A percentile compares a stretch with the other conserved stretches of the same genome.
Conservation (phyloP, 208 protist genomes). For the Leptomonas pyrrhocoris region DNA sequence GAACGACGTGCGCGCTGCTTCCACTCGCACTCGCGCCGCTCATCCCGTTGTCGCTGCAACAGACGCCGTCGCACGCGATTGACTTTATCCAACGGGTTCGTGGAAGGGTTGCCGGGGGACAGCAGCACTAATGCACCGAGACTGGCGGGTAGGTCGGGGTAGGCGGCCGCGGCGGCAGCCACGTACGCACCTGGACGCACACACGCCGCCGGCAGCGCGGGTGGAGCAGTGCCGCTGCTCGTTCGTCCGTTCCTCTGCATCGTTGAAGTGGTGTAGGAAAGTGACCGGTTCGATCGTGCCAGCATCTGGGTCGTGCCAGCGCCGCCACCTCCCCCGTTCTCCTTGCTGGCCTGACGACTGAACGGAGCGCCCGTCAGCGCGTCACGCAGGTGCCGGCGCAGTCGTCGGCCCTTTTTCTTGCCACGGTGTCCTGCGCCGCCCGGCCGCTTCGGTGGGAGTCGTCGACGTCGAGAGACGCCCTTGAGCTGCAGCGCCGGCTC, state of each 20-base stretch:
- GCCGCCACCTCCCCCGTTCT: background rate
- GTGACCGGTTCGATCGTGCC: background rate
- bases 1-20: slow-evolving; percentile 8
- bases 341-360: background rate
- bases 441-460: background rate
- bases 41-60: slow-evolving; percentile 22
- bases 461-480: slow-evolving; percentile 7
- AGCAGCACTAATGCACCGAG: slow-evolving; percentile 22
- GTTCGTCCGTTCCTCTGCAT: background rate
- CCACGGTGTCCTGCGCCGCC: background rate
- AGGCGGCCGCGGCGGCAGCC: slow-evolving; percentile 10
- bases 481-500: slow-evolving; percentile 7
- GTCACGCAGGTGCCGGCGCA: background rate
- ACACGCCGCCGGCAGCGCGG: background rate
- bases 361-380: background rate
- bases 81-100: slow-evolving; percentile 7
- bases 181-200: slow-evolving; percentile 13
- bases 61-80: slow-evolving; percentile 16
- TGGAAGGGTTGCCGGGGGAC: slow-evolving; percentile 13
- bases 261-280: background rate
- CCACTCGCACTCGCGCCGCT: slow-evolving; percentile 12
- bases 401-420: background rate
- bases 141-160: slow-evolving; percentile 17
- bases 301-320: background rate
- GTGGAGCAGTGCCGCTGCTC: background rate